Conservation (phyloP, 306 rosid genomes). For the Quercus wislizeni region DNA sequence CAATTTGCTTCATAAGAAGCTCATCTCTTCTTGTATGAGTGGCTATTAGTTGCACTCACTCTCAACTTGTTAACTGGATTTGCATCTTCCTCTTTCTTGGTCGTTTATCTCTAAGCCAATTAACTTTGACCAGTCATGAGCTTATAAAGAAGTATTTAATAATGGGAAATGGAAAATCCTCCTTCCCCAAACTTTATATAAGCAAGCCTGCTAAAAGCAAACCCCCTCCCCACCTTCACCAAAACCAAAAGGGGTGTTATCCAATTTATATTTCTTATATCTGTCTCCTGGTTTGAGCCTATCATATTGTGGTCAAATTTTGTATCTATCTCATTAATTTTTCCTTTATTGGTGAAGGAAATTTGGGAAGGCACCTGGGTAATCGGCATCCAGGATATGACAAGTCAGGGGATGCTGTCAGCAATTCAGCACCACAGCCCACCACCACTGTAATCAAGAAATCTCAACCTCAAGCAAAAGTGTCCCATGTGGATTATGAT, state of each 20-base stretch:
- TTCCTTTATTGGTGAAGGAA: constrained; percentile 55
- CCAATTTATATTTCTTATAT: not conserved
- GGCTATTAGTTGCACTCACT: not conserved
- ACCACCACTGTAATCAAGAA: constrained; percentile 44
- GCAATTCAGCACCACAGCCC: constrained; percentile 48
- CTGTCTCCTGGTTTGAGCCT: not conserved
- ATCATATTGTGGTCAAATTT: not conserved
- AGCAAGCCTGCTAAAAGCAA: not conserved
- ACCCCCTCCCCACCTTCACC: not conserved
- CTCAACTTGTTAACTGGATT: constrained; percentile 1
- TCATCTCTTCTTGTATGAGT: constrained; percentile 2
- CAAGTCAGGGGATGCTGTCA: constrained; percentile 60
- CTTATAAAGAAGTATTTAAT: not conserved
- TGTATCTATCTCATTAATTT: constrained; percentile 6
- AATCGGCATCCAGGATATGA: constrained; percentile 96
- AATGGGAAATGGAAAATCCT: not conserved
- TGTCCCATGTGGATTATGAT: constrained; percentile 71
- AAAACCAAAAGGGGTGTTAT: not conserved
- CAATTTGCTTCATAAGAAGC: constrained; percentile 5
- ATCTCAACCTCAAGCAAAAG: constrained; percentile 64
- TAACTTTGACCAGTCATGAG: not conserved
- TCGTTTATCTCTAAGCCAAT: constrained; percentile 3
- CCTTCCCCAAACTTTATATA: no score
- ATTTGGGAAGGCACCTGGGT: constrained; percentile 89
- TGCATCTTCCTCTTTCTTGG: not conserved